Evolutionary conservation across 2,329 filamentous ascomycete genomes (phyloP), one percentile per base, ranked within the genome.

Genomic region (Beauveria caledonica): DNA sequence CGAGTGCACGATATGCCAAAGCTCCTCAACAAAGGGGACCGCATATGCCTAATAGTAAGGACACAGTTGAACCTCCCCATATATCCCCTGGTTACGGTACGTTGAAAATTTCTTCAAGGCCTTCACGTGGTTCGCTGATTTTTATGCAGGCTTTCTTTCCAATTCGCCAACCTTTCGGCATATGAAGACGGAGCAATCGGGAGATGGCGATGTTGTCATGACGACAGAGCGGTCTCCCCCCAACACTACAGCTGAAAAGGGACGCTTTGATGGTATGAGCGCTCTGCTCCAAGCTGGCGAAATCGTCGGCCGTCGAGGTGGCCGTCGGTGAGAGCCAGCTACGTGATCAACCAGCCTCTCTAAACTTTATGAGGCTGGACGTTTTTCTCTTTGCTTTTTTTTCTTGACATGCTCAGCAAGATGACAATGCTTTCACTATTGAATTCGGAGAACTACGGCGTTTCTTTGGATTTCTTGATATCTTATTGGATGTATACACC

Each of bases 231-330:
- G 65, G 6, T 52, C 62, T 19, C 60, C 64, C 5, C 54, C 66
- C 17, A 70, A 72, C 17, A 69, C 66, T 2, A 71, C 72, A 5
- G 68, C 70, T 6, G 42, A 54, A 3, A 71, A 66, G 51, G 51
- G 61, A 10, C 68, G 68, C 3, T 70, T 85, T 21, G 83, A 86
- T 63, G 83, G 83, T 2, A 82, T 86, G 72, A 83, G 76, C 62
- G 83, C 83, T 7, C 71, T 86, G 11, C 68, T 86, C 1, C 77
- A 76, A 62, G 84, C 84, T 10, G 82, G 83, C 36, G 83, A 86
- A 65, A 81, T 86, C 62, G 80, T 86, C 44, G 79, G 80, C 61
- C 76, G 77, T 46, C 72, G 76, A 56, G 63, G 65, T 56, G 65
- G 64, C 52, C 58, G 65, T 13, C 54, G 46, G 19, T 62, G 39